phyloP scores from a whole-genome alignment of 768 basidiomycete species.

The Panaeolus papilionaceus region DNA sequence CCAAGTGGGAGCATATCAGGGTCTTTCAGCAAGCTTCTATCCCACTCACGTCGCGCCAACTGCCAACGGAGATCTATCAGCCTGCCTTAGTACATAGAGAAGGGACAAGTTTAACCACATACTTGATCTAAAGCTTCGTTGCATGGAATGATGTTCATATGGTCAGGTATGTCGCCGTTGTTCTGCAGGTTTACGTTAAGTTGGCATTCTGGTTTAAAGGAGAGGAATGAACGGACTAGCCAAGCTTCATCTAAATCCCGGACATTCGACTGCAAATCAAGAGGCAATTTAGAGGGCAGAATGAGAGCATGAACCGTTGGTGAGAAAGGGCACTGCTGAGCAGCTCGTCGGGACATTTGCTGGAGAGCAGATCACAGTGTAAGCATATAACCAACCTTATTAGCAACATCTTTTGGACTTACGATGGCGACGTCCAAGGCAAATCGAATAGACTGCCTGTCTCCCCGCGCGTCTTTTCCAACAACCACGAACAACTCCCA shows the following conservation, averaged over 20 bases:
- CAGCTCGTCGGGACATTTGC: slow-evolving; percentile 60
- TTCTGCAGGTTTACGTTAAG: slow-evolving; percentile 41
- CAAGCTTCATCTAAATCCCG: slow-evolving; percentile 71
- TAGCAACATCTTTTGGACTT: slow-evolving; percentile 17
- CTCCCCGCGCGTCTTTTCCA: slow-evolving; percentile 66
- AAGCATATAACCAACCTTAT: not conserved
- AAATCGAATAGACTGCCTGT: slow-evolving; percentile 63
- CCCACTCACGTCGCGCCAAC: slow-evolving; percentile 64
- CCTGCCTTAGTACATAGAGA: slow-evolving; percentile 13
- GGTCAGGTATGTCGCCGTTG: slow-evolving; percentile 63
- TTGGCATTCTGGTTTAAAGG: slow-evolving; percentile 13
- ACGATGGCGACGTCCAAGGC: slow-evolving; percentile 68
- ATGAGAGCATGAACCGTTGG: slow-evolving; percentile 79
- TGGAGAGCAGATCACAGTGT: slow-evolving; percentile 31
- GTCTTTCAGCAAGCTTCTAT: slow-evolving; percentile 50
- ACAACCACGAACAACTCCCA: slow-evolving; percentile 86
- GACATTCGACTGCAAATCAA: slow-evolving; percentile 70
- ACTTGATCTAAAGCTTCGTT: slow-evolving; percentile 68
- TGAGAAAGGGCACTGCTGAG: slow-evolving; percentile 64
- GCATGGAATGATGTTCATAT: slow-evolving; percentile 77
- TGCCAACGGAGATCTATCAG: slow-evolving; percentile 35
- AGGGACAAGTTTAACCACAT: slow-evolving; percentile 29
- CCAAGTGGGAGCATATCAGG: slow-evolving; percentile 64
- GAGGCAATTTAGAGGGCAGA: slow-evolving; percentile 75
- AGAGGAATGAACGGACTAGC: slow-evolving; percentile 53